Conservation (phyloP, 176 grass and related monocot genomes). For the Lolium perenne region DNA sequence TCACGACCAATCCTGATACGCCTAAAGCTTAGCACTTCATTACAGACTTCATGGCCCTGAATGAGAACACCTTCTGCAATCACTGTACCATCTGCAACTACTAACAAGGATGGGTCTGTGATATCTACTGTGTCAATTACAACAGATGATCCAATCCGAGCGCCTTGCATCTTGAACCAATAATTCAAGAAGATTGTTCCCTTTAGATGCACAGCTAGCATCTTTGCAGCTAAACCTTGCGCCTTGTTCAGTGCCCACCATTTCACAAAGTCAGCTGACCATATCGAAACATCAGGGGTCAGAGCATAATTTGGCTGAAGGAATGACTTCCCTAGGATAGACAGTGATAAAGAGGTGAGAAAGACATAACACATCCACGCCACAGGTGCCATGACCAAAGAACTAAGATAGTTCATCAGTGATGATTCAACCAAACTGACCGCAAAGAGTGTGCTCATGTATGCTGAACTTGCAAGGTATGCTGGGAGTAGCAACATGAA, state of each 20-base stretch:
- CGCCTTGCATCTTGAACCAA: constrained; percentile 75
- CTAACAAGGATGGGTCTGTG: constrained; percentile 65
- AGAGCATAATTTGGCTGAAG: constrained; percentile 76
- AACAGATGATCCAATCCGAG: constrained; percentile 68
- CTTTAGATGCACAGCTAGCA: constrained; percentile 68
- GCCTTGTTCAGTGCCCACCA: constrained; percentile 81
- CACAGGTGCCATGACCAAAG: constrained; percentile 62
- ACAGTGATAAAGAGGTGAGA: constrained; percentile 62
- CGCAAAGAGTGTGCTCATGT: constrained; percentile 44
- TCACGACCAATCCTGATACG: constrained; percentile 56
- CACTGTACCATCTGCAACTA: constrained; percentile 58
- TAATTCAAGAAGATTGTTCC: constrained; percentile 73
- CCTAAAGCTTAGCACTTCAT: constrained; percentile 59
- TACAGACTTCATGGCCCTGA: constrained; percentile 67
- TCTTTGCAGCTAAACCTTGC: constrained; percentile 61
- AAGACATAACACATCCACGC: constrained; percentile 69
- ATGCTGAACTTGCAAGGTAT: constrained; percentile 56
- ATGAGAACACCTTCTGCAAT: constrained; percentile 73
- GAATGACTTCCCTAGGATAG: constrained; percentile 63
- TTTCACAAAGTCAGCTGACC: constrained; percentile 77
- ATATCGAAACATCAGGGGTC: constrained; percentile 67
- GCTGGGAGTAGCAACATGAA: constrained; percentile 68
- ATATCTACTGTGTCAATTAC: constrained; percentile 75
- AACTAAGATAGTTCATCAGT: constrained; percentile 51
- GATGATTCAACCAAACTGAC: constrained; percentile 40